Evolutionary conservation across 2,329 filamentous ascomycete species (phyloP).

Genomic region (Pochonia chlamydosporia): DNA sequence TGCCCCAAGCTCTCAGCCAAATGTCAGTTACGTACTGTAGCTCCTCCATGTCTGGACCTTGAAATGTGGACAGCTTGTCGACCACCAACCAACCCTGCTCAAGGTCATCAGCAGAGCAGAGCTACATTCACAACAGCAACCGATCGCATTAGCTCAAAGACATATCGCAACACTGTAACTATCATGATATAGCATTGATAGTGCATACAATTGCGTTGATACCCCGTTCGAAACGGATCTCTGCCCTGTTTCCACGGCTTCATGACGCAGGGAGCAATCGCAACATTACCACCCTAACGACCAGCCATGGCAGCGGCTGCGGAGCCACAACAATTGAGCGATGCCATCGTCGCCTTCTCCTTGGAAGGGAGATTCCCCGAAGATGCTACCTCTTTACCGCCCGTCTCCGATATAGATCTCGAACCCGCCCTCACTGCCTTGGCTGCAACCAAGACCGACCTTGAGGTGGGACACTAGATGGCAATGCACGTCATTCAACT

Average conservation of each 20-base stretch:
- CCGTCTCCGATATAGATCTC: conserved; percentile 31
- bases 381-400: conserved; percentile 27
- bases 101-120: neutral
- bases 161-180: neutral
- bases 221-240: neutral
- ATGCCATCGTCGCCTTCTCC: conserved; percentile 35
- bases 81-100: neutral
- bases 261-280: too few species aligned
- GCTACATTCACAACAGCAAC: neutral
- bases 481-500: neutral
- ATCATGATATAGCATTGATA: neutral
- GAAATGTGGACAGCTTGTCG: conserved; percentile 6
- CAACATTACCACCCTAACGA: neutral
- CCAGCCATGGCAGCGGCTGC: conserved; percentile 24
- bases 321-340: conserved; percentile 27
- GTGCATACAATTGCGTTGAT: neutral
- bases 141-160: neutral
- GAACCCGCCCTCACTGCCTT: conserved; percentile 34
- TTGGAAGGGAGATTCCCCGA: conserved; percentile 36
- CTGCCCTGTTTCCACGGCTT: too few species aligned
- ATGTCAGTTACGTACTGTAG: too few species aligned
- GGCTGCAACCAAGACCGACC: conserved; percentile 25
- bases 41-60: too few species aligned
- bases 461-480: too few species aligned
- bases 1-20: too few species aligned